Base-by-base conservation (phyloP, 2,329 filamentous ascomycete species). In the Mycosphaerelloides madeirae region DNA sequence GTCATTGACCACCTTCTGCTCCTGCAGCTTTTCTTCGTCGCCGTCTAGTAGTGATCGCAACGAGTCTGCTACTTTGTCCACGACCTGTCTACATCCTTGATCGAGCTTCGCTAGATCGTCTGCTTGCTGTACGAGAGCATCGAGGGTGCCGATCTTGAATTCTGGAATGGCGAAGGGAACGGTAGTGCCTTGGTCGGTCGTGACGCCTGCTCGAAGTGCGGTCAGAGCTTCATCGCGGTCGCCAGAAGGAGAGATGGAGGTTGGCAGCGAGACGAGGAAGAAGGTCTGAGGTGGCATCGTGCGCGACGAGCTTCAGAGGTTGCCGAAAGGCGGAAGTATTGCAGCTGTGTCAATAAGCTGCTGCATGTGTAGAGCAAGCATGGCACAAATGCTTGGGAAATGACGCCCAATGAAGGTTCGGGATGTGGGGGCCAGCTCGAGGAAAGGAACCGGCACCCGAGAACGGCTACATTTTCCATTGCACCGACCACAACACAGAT, bases 141-240 rank as follows among this genome's bases (percentile, higher is more conserved):
- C 93, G 29, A 98, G 78, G 0, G 93, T 96, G 46, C 93, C 93
- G 66, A 98, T 95, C 75, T 97, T 98, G 78, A 98, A 96, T 54
- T 89, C 84, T 15, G 93, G 93, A 52, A 97, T 85, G 44, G 79
- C 73, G 64, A 97, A 96, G 2, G 83, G 81, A 40, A 81, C 73
- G 35, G 88, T 84, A 41, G 78, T 80, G 64, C 85, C 88, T 66
- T 86, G 83, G 59, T 95, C 87, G 45, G 79, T 71, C 38, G 80
- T 75, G 43, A 95, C 76, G 32, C 83, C 87, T 44, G 82, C 72
- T 56, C 82, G 80, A 50, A 98, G 71, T 35, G 87, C 79, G 37
- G 81, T 78, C 55, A 96, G 75, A 54, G 91, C 88, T 67, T 94
- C 87, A 56, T 91, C 84, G 61, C 78, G 78, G 70, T 91, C 80